Evolutionary conservation across 306 rosid species (phyloP).

Genomic region (Prinsepia uniflora): DNA sequence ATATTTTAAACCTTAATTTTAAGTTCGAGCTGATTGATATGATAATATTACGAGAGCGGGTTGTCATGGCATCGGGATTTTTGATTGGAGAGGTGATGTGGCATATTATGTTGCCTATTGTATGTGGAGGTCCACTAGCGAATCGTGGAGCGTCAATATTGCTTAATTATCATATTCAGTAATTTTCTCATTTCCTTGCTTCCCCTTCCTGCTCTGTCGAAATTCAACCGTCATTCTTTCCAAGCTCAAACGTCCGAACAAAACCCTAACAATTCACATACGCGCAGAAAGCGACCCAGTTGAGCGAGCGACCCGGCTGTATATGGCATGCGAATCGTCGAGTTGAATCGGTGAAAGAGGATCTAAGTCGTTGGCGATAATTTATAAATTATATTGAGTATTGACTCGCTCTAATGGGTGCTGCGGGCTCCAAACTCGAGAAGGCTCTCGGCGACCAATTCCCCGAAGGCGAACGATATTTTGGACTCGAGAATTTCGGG

Average conservation of each 20-base stretch:
- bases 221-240: conserved; percentile 14
- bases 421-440: conserved; percentile 97
- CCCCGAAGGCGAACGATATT: conserved; percentile 98
- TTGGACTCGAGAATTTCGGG: conserved; percentile 97
- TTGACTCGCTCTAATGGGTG: conserved; percentile 70
- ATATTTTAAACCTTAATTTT: too few relatives aligned
- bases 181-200: neutral
- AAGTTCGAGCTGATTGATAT: too few relatives aligned
- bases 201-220: conserved; percentile 9
- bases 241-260: conserved; percentile 14
- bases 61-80: too few relatives aligned
- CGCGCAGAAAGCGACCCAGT: neutral
- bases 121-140: too few relatives aligned
- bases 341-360: conserved; percentile 38
- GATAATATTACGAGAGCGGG: too few relatives aligned
- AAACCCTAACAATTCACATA: conserved; percentile 39
- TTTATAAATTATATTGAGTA: conserved; percentile 18
- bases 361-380: conserved; percentile 40
- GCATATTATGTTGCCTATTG: too few relatives aligned
- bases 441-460: conserved; percentile 99
- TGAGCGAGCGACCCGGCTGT: neutral
- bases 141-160: neutral
- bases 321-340: conserved; percentile 29
- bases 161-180: neutral
- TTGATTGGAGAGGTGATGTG: too few relatives aligned